These are phyloP conservation scores for Cercospora brassicicola DNA, from an alignment of 2,329 filamentous ascomycete species.

Conservation along the genomic window DNA sequence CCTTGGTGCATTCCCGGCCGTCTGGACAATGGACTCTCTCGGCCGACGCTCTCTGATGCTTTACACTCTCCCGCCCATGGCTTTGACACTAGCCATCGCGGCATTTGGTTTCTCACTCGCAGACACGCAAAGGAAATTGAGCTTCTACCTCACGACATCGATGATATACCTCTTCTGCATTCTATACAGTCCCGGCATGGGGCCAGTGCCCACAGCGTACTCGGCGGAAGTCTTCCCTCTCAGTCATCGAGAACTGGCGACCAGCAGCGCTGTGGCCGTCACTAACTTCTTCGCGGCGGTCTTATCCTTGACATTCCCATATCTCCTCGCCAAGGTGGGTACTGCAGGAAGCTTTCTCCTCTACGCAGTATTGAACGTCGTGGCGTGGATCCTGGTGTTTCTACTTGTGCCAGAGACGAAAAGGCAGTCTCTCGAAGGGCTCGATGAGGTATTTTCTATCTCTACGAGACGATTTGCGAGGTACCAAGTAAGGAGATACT, in stretches of 20 bases:
- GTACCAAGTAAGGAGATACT: background rate
- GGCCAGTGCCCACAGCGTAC: constrained; percentile 45
- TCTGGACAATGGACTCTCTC: background rate
- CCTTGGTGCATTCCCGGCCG: background rate
- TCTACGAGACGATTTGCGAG: constrained; percentile 37
- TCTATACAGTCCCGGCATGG: constrained; percentile 50
- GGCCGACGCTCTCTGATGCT: constrained; percentile 16
- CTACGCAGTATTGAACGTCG: constrained; percentile 58
- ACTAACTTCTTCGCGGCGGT: constrained; percentile 50
- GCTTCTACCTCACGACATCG: constrained; percentile 34
- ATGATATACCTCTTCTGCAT: constrained; percentile 55
- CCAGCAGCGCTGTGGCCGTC: constrained; percentile 58
- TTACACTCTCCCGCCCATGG: constrained; percentile 36
- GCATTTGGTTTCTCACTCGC: constrained; percentile 43
- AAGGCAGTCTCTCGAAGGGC: constrained; percentile 49
- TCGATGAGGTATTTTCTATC: constrained; percentile 55
- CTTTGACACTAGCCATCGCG: constrained; percentile 32
- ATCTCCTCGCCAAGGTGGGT: constrained; percentile 51
- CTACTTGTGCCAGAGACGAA: constrained; percentile 51
- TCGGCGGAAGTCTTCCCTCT: constrained; percentile 49
- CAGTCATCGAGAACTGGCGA: constrained; percentile 44
- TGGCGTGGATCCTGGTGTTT: constrained; percentile 52
- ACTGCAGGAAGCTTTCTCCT: constrained; percentile 56
- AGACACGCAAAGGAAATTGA: background rate
- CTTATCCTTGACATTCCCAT: constrained; percentile 47